These are phyloP conservation scores for Arthrobotrys iridis DNA, from an alignment of 2,329 filamentous ascomycete genomes.

Conservation along the genomic window DNA sequence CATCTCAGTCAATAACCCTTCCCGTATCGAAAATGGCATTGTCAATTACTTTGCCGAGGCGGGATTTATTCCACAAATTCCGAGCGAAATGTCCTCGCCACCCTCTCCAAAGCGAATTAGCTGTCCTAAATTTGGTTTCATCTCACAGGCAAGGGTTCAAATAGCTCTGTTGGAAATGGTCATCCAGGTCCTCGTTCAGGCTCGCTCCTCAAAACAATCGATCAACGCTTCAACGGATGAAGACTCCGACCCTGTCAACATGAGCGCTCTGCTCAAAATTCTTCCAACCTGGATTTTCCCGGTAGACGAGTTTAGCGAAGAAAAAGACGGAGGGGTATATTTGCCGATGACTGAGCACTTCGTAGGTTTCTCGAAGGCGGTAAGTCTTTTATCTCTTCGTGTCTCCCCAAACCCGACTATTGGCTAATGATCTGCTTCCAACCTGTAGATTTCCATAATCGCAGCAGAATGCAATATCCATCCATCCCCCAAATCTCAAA, in stretches of 20 bases:
- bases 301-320: slow-evolving; percentile 9
- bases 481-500: not conserved
- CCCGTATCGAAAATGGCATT: not conserved
- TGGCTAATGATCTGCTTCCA: too few relatives aligned
- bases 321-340: slow-evolving; percentile 10
- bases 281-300: slow-evolving; percentile 34
- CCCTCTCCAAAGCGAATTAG: not conserved
- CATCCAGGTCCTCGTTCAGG: not conserved
- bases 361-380: not conserved
- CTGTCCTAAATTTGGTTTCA: not conserved
- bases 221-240: too few relatives aligned
- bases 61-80: not conserved
- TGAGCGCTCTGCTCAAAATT: not conserved
- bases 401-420: not conserved
- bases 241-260: not conserved
- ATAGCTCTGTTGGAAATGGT: not conserved
- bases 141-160: not conserved
- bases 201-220: not conserved
- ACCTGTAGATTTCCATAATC: not conserved
- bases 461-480: not conserved
- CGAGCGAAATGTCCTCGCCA: not conserved
- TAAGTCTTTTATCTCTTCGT: slow-evolving; percentile 4
- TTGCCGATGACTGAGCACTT: slow-evolving; percentile 4
- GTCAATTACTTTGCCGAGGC: not conserved
- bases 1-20: not conserved